Conservation (phyloP, 2,329 filamentous ascomycete genomes). For the Cephalotrichum gorgonifer region DNA sequence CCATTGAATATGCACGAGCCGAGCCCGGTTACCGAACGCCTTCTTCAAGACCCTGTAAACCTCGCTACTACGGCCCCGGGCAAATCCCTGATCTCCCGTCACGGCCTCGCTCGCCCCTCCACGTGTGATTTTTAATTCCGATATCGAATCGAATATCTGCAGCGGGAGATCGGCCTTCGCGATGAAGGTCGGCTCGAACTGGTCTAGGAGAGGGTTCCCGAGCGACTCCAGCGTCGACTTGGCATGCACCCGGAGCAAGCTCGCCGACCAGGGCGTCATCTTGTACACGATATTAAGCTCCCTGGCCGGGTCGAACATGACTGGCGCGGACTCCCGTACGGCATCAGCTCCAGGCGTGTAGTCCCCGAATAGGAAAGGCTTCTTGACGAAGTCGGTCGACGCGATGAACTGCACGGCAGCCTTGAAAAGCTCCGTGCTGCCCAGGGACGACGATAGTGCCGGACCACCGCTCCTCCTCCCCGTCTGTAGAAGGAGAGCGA, state of each 20-base stretch:
- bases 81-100: constrained; percentile 23
- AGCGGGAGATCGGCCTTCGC: constrained; percentile 42
- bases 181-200: constrained; percentile 82
- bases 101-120: background rate
- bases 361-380: constrained; percentile 44
- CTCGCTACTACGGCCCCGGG: constrained; percentile 39
- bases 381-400: constrained; percentile 59
- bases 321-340: constrained; percentile 42
- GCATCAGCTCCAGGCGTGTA: constrained; percentile 29
- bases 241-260: constrained; percentile 63
- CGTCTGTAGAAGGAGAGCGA: constrained; percentile 71
- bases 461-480: constrained; percentile 62
- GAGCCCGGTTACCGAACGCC: constrained; percentile 67
- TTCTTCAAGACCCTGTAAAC: constrained; percentile 55
- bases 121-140: constrained; percentile 18
- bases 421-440: constrained; percentile 90
- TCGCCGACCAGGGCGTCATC: constrained; percentile 79
- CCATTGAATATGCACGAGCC: constrained; percentile 51
- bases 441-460: constrained; percentile 69
- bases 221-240: constrained; percentile 64
- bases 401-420: constrained; percentile 82
- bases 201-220: constrained; percentile 61
- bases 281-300: constrained; percentile 81
- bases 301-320: constrained; percentile 67
- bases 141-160: constrained; percentile 41